Base-by-base conservation (phyloP, 2,329 filamentous ascomycete genomes). In the Diaporthe ampelina region DNA sequence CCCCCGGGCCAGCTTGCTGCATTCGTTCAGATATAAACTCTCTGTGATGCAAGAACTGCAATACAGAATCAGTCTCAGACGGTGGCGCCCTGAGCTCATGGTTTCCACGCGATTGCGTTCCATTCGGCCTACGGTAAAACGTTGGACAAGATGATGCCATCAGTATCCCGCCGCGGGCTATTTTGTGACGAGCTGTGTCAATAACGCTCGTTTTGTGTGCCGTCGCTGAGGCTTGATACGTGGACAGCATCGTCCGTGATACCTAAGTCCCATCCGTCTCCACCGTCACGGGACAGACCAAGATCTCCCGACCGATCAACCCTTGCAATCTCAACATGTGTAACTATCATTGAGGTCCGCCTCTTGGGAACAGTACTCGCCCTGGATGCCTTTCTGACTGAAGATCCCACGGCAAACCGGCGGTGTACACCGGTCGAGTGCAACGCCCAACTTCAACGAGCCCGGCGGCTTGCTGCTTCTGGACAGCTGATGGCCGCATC, bases 181-280 rank as follows among this genome's bases (percentile, higher is more conserved):
- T 37, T n/a, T 19, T 52, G 17, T 26, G 3, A 37, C 37, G 8
- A 19, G 7, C 24, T 17, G 37, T 40, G 37, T 40, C 37, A 40
- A 4, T 13, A 3, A 9, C n/a, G 13, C 21, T 52, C 4, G 13
- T 9, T 37, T 52, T n/a, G 63, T 67, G 45, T 9, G 40, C 45
- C 29, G 45, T 37, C 63, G 45, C 29, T 67, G 63, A 67, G 43
- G 43, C 45, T 26, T 24, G 35, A 19, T 67, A 29, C 61, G 50
- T 35, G 59, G 9, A 35, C 59, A 32, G 26, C 59, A 65, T 15
- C 24, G 9, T 50, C 29, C 6, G 61, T 67, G 21, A 50, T 11
- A 67, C 61, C 6, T 32, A 7, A 32, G 3, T 7, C 4, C 37
- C 29, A 37, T 35, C 61, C 13, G 29, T 17, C 61, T 52, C 29